Conservation (phyloP, 2,329 filamentous ascomycete species). For the Fusarium sp. region DNA sequence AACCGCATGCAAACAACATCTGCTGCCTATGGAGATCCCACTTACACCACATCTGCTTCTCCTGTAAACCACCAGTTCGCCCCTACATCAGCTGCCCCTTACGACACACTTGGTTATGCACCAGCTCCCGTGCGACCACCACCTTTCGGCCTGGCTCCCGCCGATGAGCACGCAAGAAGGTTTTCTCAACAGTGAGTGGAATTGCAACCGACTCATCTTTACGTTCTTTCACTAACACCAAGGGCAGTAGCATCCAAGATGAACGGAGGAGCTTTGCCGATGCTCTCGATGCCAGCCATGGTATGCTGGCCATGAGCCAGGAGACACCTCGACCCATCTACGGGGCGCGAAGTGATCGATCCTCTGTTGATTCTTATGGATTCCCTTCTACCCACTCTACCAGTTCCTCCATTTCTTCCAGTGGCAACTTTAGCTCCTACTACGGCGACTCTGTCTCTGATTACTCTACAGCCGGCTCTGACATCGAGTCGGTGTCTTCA, state of each 20-base stretch:
- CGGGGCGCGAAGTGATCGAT: conserved; percentile 73
- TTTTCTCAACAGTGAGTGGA: conserved; percentile 85
- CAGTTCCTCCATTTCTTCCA: conserved; percentile 90
- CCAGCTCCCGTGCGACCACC: conserved; percentile 69
- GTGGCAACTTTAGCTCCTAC: conserved; percentile 82
- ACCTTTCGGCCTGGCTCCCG: conserved; percentile 66
- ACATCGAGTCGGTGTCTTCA: conserved; percentile 83
- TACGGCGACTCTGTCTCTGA: conserved; percentile 91
- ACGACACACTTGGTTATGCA: conserved; percentile 81
- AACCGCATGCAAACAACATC: conserved; percentile 71
- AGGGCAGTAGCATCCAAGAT: conserved; percentile 49
- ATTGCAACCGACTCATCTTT: not conserved
- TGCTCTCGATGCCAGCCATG: conserved; percentile 89
- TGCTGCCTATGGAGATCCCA: conserved; percentile 76
- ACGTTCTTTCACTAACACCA: conserved; percentile 21
- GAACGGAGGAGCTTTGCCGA: conserved; percentile 82
- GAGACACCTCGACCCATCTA: conserved; percentile 94
- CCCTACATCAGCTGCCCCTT: conserved; percentile 72
- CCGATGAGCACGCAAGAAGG: conserved; percentile 69
- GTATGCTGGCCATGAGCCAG: conserved; percentile 96
- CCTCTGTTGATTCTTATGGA: conserved; percentile 87
- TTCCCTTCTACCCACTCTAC: conserved; percentile 87
- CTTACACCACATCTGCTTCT: conserved; percentile 74
- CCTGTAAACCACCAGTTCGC: conserved; percentile 74
- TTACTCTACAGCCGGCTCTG: conserved; percentile 89